A percentile compares a stretch with the other conserved stretches of the same genome.
Conservation (phyloP, 2,329 filamentous ascomycete species). For the Talaromyces funiculosus region DNA sequence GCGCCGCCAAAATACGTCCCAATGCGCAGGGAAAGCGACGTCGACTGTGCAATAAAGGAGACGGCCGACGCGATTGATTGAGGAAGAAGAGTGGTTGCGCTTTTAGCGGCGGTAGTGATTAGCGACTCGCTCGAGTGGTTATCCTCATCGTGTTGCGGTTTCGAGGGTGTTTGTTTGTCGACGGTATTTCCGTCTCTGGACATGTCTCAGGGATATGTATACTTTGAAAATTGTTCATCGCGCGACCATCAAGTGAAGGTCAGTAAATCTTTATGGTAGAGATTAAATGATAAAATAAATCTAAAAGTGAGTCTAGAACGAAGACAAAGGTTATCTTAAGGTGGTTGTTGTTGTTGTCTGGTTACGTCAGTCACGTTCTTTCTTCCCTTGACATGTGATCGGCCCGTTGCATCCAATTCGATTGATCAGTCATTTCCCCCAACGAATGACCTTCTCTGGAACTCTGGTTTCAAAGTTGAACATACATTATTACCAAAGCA, state of each 20-base stretch:
- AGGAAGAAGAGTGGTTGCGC: conserved; percentile 37
- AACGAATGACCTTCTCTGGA: background rate
- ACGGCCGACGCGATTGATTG: conserved; percentile 40
- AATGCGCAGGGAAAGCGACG: conserved; percentile 40
- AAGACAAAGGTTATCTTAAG: conserved; percentile 8
- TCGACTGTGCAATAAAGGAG: conserved; percentile 41
- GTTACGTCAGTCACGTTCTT: conserved; percentile 10
- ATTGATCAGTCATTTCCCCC: background rate
- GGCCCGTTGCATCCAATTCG: background rate
- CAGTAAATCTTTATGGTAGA: background rate
- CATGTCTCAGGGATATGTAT: background rate
- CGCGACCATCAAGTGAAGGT: background rate
- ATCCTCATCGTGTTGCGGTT: background rate
- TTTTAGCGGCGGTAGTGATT: conserved; percentile 20
- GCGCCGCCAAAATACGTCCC: conserved; percentile 40
- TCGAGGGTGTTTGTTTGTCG: background rate
- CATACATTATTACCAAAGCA: background rate
- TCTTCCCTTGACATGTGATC: conserved; percentile 16
- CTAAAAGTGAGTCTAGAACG: background rate
- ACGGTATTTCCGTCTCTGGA: background rate
- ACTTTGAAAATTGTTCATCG: background rate
- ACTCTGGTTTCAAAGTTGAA: background rate
- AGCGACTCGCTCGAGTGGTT: background rate
- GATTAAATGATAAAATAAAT: too few species aligned
- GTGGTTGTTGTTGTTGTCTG: conserved; percentile 13